Evolutionary conservation across 2,329 filamentous ascomycete species (phyloP).

Genomic region (Apiospora phragmitis): DNA sequence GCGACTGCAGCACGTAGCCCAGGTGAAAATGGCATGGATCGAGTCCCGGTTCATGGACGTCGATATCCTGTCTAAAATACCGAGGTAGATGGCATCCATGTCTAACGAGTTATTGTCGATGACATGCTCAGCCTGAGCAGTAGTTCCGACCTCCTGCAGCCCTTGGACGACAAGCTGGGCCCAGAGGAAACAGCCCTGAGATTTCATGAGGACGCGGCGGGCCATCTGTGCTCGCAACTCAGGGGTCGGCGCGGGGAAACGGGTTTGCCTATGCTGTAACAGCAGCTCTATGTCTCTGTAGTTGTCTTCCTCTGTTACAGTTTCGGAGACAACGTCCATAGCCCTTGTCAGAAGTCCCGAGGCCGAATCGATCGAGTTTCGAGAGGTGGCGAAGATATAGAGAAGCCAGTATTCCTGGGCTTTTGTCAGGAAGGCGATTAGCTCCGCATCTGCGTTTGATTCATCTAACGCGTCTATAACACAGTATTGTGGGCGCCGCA

Average conservation of each 20-base stretch:
- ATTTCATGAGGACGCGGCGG: slow-evolving; percentile 34
- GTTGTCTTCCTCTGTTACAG: no score
- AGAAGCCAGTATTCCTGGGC: slow-evolving; percentile 29
- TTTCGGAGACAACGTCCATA: no score
- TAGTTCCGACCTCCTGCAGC: slow-evolving; percentile 22
- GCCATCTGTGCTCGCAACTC: no score
- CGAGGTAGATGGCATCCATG: not conserved
- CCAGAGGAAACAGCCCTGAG: slow-evolving; percentile 39
- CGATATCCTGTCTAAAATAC: slow-evolving; percentile 25
- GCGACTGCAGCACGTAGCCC: slow-evolving; percentile 31
- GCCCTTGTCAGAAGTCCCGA: no score
- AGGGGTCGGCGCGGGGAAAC: no score
- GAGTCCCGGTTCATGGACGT: slow-evolving; percentile 34
- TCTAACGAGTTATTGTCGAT: no score
- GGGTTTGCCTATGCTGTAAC: no score
- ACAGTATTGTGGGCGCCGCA: no score
- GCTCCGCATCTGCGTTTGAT: slow-evolving; percentile 16
- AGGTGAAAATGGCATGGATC: slow-evolving; percentile 34
- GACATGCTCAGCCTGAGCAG: no score
- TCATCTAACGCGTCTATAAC: no score
- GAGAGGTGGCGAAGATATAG: not conserved
- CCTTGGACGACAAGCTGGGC: slow-evolving; percentile 34
- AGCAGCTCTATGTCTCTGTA: no score
- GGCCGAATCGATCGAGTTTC: no score
- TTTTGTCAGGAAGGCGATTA: slow-evolving; percentile 26